Percentiles rank a stretch among this genome's conserved stretches.
phyloP scores from a whole-genome alignment of 1,139 yeast species.

The Tardiomyces depauwii region DNA sequence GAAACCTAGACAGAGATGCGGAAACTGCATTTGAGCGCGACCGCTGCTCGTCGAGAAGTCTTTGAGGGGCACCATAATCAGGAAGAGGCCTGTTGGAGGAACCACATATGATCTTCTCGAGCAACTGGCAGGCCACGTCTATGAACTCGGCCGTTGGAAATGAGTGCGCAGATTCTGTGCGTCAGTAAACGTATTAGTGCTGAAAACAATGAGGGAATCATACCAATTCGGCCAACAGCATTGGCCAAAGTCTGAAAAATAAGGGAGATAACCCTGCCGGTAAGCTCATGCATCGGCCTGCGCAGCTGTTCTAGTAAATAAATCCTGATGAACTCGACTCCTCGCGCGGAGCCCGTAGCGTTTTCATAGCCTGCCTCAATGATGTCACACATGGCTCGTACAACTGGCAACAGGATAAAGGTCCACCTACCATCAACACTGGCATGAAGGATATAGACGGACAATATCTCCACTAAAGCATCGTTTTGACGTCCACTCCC shows the following conservation, averaged over 20 bases:
- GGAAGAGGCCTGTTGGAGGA: not conserved
- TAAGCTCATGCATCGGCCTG: not conserved
- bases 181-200: not conserved
- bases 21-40: not conserved
- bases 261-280: not conserved
- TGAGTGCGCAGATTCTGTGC: not conserved
- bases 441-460: not conserved
- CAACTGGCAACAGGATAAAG: not conserved
- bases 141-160: not conserved
- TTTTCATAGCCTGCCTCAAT: not conserved
- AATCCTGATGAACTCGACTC: not conserved
- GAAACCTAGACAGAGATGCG: not conserved
- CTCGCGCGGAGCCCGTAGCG: not conserved
- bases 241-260: not conserved
- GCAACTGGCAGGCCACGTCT: not conserved
- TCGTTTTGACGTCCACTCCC: not conserved
- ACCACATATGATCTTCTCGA: not conserved
- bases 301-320: not conserved
- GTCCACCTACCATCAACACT: not conserved
- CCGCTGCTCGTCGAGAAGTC: not conserved
- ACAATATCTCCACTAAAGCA: not conserved
- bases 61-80: not conserved
- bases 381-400: not conserved
- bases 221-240: not conserved
- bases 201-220: not conserved